These are phyloP conservation scores for Phaeoacremonium minimum DNA, from an alignment of 2,329 filamentous ascomycete species.

Conservation along the genomic window DNA sequence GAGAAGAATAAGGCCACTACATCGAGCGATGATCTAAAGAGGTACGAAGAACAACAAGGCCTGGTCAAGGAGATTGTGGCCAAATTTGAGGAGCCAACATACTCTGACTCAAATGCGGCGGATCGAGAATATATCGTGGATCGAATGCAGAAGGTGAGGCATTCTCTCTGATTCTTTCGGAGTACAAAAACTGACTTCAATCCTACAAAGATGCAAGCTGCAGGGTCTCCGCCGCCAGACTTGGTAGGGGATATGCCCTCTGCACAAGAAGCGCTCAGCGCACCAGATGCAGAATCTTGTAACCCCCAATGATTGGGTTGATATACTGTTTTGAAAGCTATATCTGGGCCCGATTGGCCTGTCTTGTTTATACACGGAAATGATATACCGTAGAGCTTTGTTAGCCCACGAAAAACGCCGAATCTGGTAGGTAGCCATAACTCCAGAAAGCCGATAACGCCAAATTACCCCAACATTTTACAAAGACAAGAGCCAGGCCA, in stretches of 20 bases:
- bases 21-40: constrained; percentile 66
- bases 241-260: constrained; percentile 86
- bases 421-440: no score
- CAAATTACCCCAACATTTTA: background rate
- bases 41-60: constrained; percentile 76
- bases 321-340: background rate
- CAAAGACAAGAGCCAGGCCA: constrained; percentile 2
- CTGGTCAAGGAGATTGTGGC: constrained; percentile 82
- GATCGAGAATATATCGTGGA: constrained; percentile 94
- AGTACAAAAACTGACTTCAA: no score
- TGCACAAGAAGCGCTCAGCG: constrained; percentile 66
- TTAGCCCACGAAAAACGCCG: no score
- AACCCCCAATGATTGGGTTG: constrained; percentile 58
- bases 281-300: constrained; percentile 54
- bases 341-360: background rate
- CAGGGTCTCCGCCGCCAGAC: constrained; percentile 84
- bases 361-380: background rate
- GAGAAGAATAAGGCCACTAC: constrained; percentile 66
- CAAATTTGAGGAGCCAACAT: constrained; percentile 80
- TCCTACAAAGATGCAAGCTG: constrained; percentile 95
- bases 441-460: no score
- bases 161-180: no score
- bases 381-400: no score
- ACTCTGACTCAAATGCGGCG: constrained; percentile 74
- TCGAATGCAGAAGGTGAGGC: constrained; percentile 87